These are phyloP conservation scores for Vaccinium macrocarpon DNA, from an alignment of 148 eudicot genomes.

Conservation along the genomic window DNA sequence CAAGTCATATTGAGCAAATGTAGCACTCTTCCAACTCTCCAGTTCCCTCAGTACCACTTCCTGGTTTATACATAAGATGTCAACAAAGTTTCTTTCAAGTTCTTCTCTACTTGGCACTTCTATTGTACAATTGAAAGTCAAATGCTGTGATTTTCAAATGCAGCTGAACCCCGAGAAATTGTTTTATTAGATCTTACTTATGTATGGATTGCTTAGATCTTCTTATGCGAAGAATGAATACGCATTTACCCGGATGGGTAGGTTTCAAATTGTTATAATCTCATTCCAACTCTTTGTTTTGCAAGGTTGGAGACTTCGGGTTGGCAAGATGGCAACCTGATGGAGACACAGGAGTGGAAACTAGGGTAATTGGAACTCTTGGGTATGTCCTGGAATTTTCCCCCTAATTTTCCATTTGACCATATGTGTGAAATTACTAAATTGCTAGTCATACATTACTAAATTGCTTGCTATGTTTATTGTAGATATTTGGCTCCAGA, in stretches of 20 bases:
- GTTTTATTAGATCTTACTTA: background rate
- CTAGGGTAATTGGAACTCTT: conserved; percentile 39
- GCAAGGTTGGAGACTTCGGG: conserved; percentile 41
- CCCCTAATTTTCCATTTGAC: background rate
- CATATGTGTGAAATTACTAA: background rate
- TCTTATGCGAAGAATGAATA: background rate
- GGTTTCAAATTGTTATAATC: background rate
- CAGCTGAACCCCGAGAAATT: background rate
- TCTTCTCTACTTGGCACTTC: background rate
- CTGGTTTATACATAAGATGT: background rate
- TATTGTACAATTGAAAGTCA: background rate
- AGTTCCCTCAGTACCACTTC: background rate
- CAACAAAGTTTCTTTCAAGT: background rate
- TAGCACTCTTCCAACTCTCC: background rate
- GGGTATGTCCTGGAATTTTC: conserved; percentile 26
- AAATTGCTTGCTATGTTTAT: background rate
- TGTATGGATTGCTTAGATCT: background rate
- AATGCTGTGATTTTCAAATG: background rate
- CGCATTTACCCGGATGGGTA: background rate
- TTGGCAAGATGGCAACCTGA: conserved; percentile 46
- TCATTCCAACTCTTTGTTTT: background rate
- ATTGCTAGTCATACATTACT: background rate
- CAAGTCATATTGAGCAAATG: background rate
- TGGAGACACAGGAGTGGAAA: conserved; percentile 37
- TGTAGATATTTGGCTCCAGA: conserved; percentile 39